Base-by-base conservation (phyloP, 2,329 filamentous ascomycete species). In the Claviceps pusilla region DNA sequence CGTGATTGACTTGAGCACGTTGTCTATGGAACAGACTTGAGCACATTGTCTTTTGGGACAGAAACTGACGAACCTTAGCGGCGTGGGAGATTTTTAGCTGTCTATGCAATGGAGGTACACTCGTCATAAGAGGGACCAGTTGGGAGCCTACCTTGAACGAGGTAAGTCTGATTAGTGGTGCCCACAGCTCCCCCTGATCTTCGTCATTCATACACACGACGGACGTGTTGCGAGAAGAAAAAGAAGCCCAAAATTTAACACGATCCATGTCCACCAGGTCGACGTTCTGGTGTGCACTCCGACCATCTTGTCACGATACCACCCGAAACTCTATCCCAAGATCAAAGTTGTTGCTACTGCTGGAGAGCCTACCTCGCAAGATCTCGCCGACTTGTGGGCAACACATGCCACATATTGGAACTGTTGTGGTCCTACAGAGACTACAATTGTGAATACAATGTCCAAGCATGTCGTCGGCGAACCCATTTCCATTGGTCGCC, bases 41-140 rank as follows among this genome's bases (percentile, higher is more conserved):
- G 19, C 19, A 19, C 19, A 19, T 19, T 19, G 19, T 19, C 19
- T 19, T 19, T 19, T 19, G 19, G 19, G 19, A 19, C 33, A 35
- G 29, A 48, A 50, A 48, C 58, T 62, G 49, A 56, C 54, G 31
- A 54, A n/a, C 4, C 3, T 50, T 54, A 79, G 78, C 76, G 28
- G 77, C 78, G 12, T 82, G 79, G 78, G 78, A 82, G 57, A 76
- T 81, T n/a, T 70, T 82, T 9, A 73, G 71, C 1, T 75, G 73
- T 52, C 64, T 81, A 29, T 77, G 77, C 65, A 81, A 80, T 50
- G 78, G 78, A 24, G 78, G 78, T 5, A 80, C 76, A 3, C 65
- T 81, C 48, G 67, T 77, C 48, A 67, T 80, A 46, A 69, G 78
- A 48, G 76, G 73, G 2, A 71, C 73, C 2, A 64, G 70, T 48